phyloP scores from a whole-genome alignment of 768 basidiomycete genomes.

The Fistulinella prunicolor region DNA sequence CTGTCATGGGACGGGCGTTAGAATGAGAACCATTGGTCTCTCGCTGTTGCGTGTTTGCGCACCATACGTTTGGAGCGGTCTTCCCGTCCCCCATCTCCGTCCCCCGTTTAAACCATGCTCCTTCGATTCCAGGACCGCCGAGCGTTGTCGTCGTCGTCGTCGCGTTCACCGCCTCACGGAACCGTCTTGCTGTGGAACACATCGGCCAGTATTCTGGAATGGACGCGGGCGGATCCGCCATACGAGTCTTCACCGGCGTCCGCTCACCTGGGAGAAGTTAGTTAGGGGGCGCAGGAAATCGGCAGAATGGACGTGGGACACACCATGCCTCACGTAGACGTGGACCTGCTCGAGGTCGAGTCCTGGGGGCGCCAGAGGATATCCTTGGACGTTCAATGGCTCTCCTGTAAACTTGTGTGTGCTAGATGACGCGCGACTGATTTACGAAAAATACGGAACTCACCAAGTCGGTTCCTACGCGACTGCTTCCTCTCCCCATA shows the following conservation, averaged over 20 bases:
- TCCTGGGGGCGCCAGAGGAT: slow-evolving; percentile 53
- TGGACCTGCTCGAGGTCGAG: slow-evolving; percentile 70
- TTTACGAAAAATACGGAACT: background rate
- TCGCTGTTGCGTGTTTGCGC: slow-evolving; percentile 18
- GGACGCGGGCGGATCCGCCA: slow-evolving; percentile 57
- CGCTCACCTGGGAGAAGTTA: slow-evolving; percentile 55
- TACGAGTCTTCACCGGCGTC: slow-evolving; percentile 68
- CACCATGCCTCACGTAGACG: slow-evolving; percentile 73
- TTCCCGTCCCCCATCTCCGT: slow-evolving; percentile 59
- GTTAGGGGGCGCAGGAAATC: background rate
- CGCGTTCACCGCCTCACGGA: slow-evolving; percentile 43
- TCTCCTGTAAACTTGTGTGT: slow-evolving; percentile 34
- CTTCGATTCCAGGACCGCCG: slow-evolving; percentile 16
- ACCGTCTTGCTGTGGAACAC: slow-evolving; percentile 54
- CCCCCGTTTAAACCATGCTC: slow-evolving; percentile 41
- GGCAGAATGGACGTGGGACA: slow-evolving; percentile 24
- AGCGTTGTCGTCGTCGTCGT: slow-evolving; percentile 12
- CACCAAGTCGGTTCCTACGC: slow-evolving; percentile 10
- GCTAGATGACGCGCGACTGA: background rate
- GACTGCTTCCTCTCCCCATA: slow-evolving; percentile 1
- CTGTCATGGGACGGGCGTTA: slow-evolving; percentile 33
- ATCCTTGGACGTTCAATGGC: slow-evolving; percentile 57
- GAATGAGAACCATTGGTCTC: background rate
- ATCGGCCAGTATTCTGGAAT: slow-evolving; percentile 70
- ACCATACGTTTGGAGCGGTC: slow-evolving; percentile 62